These are phyloP conservation scores for Pyrus betulifolia DNA, from an alignment of 306 rosid species.

Conservation along the genomic window DNA sequence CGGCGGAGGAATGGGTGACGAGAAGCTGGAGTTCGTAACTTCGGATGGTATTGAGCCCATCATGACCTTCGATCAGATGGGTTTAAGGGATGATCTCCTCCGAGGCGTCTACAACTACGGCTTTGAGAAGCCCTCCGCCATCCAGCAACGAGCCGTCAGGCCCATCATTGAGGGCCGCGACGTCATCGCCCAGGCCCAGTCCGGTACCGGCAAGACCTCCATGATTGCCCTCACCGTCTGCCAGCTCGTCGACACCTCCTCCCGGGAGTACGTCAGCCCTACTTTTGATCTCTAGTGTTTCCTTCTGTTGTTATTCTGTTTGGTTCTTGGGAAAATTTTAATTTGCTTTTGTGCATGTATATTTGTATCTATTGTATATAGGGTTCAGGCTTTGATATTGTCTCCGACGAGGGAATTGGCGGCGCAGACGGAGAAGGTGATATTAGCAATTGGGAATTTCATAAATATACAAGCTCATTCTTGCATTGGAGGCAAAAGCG, in stretches of 20 bases:
- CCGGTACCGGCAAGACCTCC: conserved; percentile 96
- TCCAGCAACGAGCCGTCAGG: conserved; percentile 89
- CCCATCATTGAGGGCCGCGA: conserved; percentile 94
- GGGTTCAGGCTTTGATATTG: conserved; percentile 86
- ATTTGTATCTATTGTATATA: background rate
- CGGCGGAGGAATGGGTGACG: conserved; percentile 35
- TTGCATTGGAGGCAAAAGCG: conserved; percentile 93
- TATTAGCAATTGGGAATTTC: conserved; percentile 81
- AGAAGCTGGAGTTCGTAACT: conserved; percentile 69
- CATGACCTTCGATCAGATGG: conserved; percentile 83
- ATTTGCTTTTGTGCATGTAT: background rate
- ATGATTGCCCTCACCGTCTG: conserved; percentile 97
- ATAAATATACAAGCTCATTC: conserved; percentile 89
- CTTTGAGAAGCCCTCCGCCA: conserved; percentile 95
- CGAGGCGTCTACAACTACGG: conserved; percentile 90
- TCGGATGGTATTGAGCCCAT: conserved; percentile 81
- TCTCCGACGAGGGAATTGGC: conserved; percentile 98
- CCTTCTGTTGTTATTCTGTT: background rate
- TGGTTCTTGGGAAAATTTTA: background rate
- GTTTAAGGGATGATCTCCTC: conserved; percentile 76
- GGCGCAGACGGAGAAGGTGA: conserved; percentile 85
- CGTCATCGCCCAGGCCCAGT: conserved; percentile 97
- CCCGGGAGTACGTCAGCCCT: conserved; percentile 53
- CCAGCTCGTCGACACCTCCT: conserved; percentile 71
- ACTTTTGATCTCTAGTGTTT: background rate